Percentiles rank a stretch among this genome's conserved stretches.
Conservation (phyloP, 78 protist species). For the Polysphondylium violaceum region DNA sequence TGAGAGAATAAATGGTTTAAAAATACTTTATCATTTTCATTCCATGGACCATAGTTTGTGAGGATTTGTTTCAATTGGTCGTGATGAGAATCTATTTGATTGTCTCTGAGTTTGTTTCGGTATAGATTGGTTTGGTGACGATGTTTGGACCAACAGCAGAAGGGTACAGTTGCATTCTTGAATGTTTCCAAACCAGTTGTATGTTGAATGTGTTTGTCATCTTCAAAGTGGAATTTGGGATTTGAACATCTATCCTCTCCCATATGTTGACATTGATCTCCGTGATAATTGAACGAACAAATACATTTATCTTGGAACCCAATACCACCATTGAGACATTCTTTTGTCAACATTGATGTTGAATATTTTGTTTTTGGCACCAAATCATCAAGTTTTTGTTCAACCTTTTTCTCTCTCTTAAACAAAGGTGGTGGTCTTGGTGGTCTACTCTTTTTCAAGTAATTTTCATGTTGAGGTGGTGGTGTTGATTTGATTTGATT, state of each 20-base stretch:
- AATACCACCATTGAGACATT: conserved; percentile 30
- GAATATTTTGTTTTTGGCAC: background rate
- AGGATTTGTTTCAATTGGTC: background rate
- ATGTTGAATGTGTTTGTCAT: background rate
- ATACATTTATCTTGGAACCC: conserved; percentile 10
- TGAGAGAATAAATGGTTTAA: background rate
- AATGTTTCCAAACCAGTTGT: background rate
- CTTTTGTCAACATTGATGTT: background rate
- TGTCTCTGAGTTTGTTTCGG: background rate
- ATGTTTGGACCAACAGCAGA: conserved; percentile 48
- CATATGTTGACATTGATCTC: background rate
- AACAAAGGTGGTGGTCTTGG: conserved; percentile 2
- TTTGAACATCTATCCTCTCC: background rate
- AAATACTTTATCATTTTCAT: conserved; percentile 4
- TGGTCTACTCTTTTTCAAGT: conserved; percentile 7
- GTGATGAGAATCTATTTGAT: too few species aligned
- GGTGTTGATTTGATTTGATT: too few species aligned
- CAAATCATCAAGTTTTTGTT: background rate
- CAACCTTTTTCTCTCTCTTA: background rate
- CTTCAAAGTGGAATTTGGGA: background rate
- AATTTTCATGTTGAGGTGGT: conserved; percentile 23
- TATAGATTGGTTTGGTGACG: background rate
- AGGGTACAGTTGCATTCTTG: background rate
- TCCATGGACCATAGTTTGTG: conserved; percentile 16
- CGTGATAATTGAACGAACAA: conserved; percentile 21